Evolutionary conservation across 1,284 basidiomycete genomes (phyloP), one percentile per base, ranked within the genome.

Genomic region (Athelia sp.): DNA sequence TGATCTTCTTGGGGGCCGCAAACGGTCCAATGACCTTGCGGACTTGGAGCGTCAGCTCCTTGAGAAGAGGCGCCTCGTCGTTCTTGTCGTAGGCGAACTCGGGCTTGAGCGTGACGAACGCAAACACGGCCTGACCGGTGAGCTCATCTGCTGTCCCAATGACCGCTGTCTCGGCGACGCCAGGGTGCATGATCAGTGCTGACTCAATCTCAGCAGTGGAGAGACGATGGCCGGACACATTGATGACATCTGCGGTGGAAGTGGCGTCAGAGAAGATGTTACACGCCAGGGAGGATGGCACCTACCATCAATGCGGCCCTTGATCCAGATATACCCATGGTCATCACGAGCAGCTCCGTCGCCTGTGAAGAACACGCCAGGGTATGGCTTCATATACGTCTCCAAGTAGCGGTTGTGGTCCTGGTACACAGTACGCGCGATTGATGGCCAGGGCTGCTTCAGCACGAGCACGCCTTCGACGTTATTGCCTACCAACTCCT

Each of bases 181-280:
- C 96, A 54, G 84, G 82, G 76, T 98, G 95, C 60, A 90, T 71
- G 67, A 98, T 96, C 47, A 99, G 78, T 2, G 95, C 95, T 4
- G 90, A 93, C 74, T 99, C 96, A 58, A 99, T 96, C 73, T 99
- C 96, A 51, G 96, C 95, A 0, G 96, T 99, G 36, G 92, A 96
- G 49, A 99, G 76, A 64, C 97, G 88, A 69, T 99, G 96, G 2
- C 96, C 97, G 34, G 96, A 97, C 29, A 96, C 92, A 69, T 93
- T 94, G 74, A 92, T 91, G 48, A 93, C 89, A 68, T 91, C 85
- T 88, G 57, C 23, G 35, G n/a, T 42, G 46, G 13, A 26, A 56
- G 26, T 29, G 26, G 13, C 4, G 46, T 35, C 23, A 38, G 36
- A 29, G 15, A 17, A 3, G 45, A 23, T 13, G 9, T 19, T n/a